A percentile compares a stretch with the other conserved stretches of the same genome.
Conservation (phyloP, 2,329 filamentous ascomycete species). For the Periconia sp. region DNA sequence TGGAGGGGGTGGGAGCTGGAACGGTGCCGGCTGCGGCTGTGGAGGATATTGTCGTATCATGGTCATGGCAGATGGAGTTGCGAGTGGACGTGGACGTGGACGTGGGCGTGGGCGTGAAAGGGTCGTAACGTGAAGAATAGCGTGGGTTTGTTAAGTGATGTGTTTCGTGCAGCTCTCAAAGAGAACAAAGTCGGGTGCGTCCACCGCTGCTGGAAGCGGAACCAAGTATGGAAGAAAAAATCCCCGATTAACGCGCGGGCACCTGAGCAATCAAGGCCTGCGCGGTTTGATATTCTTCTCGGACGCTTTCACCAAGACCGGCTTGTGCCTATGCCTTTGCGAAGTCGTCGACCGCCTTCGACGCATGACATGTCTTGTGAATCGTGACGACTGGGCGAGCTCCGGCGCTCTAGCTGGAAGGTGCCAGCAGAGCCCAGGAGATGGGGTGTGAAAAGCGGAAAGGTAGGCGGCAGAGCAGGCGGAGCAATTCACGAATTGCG, state of each 20-base stretch:
- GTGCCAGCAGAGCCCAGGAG: constrained; percentile 34
- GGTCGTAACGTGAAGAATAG: background rate
- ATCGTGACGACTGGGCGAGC: constrained; percentile 12
- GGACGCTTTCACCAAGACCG: constrained; percentile 42
- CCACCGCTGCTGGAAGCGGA: background rate
- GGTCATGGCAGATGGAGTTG: constrained; percentile 34
- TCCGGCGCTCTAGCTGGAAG: constrained; percentile 18
- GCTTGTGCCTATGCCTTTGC: constrained; percentile 48
- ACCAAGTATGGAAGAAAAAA: background rate
- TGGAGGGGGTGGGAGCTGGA: constrained; percentile 26
- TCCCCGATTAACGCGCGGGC: background rate
- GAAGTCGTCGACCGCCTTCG: constrained; percentile 41
- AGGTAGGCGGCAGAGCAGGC: background rate
- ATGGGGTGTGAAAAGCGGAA: background rate
- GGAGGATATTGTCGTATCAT: constrained; percentile 42
- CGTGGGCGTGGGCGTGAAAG: background rate
- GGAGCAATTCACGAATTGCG: background rate
- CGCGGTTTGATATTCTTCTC: constrained; percentile 2
- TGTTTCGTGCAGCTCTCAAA: too few species aligned
- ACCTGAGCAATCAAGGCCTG: background rate
- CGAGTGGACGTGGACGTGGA: background rate
- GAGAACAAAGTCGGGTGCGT: constrained; percentile 1
- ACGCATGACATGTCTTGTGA: constrained; percentile 42
- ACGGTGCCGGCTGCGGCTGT: constrained; percentile 33
- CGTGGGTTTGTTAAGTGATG: background rate